Evolutionary conservation across 164 flowering plant species (phyloP).

Genomic region (Dillenia turbinata): DNA sequence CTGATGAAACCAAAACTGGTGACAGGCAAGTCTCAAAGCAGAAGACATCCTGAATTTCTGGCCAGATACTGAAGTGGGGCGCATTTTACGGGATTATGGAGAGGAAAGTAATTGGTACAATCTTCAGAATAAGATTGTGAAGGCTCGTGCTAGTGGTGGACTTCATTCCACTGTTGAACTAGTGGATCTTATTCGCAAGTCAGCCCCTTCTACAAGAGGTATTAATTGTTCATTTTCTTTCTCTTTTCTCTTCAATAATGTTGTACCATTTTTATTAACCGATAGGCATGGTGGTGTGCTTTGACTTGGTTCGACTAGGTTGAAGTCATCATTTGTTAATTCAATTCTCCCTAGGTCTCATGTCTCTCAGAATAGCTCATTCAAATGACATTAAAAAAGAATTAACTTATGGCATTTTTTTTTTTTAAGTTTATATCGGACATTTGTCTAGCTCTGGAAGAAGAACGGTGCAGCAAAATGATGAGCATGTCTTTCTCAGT

Average conservation of each 20-base stretch:
- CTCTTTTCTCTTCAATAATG: constrained; percentile 1
- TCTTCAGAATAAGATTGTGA: constrained; percentile 69
- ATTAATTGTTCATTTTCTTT: constrained; percentile 9
- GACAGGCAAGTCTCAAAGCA: constrained; percentile 84
- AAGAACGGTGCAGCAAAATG: too few relatives aligned
- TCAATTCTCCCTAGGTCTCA: too few relatives aligned
- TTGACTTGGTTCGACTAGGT: too few relatives aligned
- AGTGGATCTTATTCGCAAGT: constrained; percentile 47
- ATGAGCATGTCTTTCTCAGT: too few relatives aligned
- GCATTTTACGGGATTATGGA: constrained; percentile 82
- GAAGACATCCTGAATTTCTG: constrained; percentile 87
- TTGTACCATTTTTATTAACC: too few relatives aligned
- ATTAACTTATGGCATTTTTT: too few relatives aligned
- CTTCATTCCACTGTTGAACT: constrained; percentile 75
- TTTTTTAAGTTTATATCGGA: too few relatives aligned
- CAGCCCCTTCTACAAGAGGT: constrained; percentile 42
- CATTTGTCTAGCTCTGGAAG: too few relatives aligned
- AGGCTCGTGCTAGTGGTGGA: constrained; percentile 73
- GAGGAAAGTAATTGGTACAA: constrained; percentile 85
- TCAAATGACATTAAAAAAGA: too few relatives aligned
- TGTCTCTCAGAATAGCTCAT: too few relatives aligned
- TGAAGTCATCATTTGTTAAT: too few relatives aligned
- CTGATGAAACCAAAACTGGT: constrained; percentile 50
- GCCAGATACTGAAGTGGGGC: constrained; percentile 89
- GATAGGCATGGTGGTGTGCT: too few relatives aligned